These are phyloP conservation scores for Fusarium sp. DNA, from an alignment of 2,329 filamentous ascomycete genomes.

Conservation along the genomic window DNA sequence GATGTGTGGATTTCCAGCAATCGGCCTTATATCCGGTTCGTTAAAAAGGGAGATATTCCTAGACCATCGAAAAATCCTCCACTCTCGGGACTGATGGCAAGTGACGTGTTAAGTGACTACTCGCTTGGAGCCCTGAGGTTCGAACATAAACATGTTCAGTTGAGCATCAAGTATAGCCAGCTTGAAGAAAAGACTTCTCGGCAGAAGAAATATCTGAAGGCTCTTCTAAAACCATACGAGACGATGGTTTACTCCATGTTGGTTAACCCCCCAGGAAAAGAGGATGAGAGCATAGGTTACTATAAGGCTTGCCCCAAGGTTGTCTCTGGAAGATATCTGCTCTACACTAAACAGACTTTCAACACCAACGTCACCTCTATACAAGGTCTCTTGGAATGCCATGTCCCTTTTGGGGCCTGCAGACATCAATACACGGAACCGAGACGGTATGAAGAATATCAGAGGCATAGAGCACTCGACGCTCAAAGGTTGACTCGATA, in stretches of 20 bases:
- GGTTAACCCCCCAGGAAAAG: rapidly evolving
- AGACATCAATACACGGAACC: not conserved
- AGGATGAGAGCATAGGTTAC: not conserved
- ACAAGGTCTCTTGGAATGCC: not conserved
- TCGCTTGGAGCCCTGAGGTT: not conserved
- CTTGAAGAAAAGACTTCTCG: not conserved
- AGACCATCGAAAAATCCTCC: not conserved
- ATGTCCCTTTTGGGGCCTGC: not conserved
- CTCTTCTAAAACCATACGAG: not conserved
- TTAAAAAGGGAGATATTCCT: not conserved
- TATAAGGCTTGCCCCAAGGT: conserved; percentile 5
- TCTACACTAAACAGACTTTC: conserved; percentile 3
- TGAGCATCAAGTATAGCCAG: conserved; percentile 12
- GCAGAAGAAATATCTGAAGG: not conserved
- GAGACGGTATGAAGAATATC: not conserved
- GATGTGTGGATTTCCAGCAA: conserved; percentile 2
- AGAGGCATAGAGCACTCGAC: not conserved
- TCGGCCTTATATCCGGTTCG: not conserved
- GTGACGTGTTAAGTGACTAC: rapidly evolving
- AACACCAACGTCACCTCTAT: not conserved
- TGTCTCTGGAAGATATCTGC: conserved; percentile 9
- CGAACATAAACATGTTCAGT: conserved; percentile 5
- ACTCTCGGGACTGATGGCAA: too few species aligned
- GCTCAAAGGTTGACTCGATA: not conserved
- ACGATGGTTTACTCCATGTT: not conserved